A percentile compares a stretch with the other conserved stretches of the same genome.
Conservation (phyloP, 306 rosid species). For the Phaseolus lunatus region DNA sequence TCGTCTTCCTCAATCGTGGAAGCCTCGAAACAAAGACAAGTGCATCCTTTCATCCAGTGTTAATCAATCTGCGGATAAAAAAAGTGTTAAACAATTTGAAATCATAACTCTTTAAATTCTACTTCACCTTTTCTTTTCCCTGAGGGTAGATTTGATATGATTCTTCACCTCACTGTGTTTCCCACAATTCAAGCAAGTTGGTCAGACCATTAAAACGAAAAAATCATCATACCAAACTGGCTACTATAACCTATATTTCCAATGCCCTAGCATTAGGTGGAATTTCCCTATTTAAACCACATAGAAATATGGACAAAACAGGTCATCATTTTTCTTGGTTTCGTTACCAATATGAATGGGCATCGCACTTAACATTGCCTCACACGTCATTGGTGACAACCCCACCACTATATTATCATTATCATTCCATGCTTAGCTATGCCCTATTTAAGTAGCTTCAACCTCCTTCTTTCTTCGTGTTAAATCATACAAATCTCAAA, state of each 20-base stretch:
- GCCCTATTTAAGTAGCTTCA: not conserved
- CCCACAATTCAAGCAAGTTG: slow-evolving; percentile 2
- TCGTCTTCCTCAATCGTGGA: too few relatives aligned
- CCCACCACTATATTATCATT: slow-evolving; percentile 42
- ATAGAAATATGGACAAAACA: slow-evolving; percentile 26
- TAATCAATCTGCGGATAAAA: too few relatives aligned
- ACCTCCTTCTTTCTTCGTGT: not conserved
- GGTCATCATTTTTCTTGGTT: slow-evolving; percentile 7
- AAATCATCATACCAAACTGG: not conserved
- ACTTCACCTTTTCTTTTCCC: not conserved
- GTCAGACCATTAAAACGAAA: not conserved
- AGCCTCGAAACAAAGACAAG: too few relatives aligned
- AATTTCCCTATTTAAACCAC: slow-evolving; percentile 33
- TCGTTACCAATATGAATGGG: slow-evolving; percentile 37
- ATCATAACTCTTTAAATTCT: not conserved
- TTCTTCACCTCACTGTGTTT: slow-evolving; percentile 10
- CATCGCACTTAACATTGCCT: slow-evolving; percentile 53
- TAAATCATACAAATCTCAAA: not conserved
- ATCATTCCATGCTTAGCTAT: not conserved
- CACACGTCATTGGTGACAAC: slow-evolving; percentile 43
- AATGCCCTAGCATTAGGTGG: slow-evolving; percentile 18
- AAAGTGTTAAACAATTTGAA: too few relatives aligned
- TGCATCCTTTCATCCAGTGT: too few relatives aligned
- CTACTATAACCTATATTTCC: not conserved
- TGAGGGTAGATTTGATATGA: not conserved